phyloP scores from a whole-genome alignment of 2,329 filamentous ascomycete genomes.

The Colletotrichum sp. region DNA sequence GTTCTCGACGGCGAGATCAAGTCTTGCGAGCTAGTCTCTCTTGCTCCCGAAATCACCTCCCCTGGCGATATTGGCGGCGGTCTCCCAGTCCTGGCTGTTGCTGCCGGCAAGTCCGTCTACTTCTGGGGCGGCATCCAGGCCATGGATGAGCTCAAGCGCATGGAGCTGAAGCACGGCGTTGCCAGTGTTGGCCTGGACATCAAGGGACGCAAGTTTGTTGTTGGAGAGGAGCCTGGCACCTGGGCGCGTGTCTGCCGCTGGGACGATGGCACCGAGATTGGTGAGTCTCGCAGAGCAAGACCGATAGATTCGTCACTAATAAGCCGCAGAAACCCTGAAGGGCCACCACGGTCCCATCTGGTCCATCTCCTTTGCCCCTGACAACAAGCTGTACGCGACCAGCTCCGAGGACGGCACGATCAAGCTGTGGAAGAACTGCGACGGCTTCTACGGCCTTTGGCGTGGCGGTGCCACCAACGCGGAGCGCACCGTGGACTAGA shows the following conservation, averaged over 20 bases:
- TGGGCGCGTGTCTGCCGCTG: slow-evolving; percentile 97
- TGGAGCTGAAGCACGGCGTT: slow-evolving; percentile 82
- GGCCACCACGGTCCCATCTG: slow-evolving; percentile 97
- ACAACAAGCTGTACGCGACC: slow-evolving; percentile 95
- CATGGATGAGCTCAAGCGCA: slow-evolving; percentile 76
- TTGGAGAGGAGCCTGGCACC: slow-evolving; percentile 89
- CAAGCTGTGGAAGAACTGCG: slow-evolving; percentile 83
- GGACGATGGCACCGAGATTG: slow-evolving; percentile 80
- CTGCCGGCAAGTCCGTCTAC: slow-evolving; percentile 92
- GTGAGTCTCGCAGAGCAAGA: slow-evolving; percentile 45
- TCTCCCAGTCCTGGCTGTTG: slow-evolving; percentile 79
- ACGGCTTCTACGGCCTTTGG: slow-evolving; percentile 70
- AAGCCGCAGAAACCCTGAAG: slow-evolving; percentile 79
- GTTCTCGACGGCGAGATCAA: slow-evolving; percentile 85
- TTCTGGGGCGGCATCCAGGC: slow-evolving; percentile 84
- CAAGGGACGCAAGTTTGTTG: slow-evolving; percentile 81
- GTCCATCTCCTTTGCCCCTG: slow-evolving; percentile 93
- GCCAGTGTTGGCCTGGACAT: slow-evolving; percentile 90
- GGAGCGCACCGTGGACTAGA: slow-evolving; percentile 19
- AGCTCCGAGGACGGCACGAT: slow-evolving; percentile 97
- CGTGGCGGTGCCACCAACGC: slow-evolving; percentile 44
- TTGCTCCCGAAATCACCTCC: slow-evolving; percentile 64
- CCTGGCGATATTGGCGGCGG: slow-evolving; percentile 70
- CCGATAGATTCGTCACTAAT: neutral
- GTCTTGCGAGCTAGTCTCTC: slow-evolving; percentile 85